Percentiles rank a stretch among this genome's conserved stretches.
Conservation (phyloP, 2,329 filamentous ascomycete genomes). For the Xylariaceae sp. region DNA sequence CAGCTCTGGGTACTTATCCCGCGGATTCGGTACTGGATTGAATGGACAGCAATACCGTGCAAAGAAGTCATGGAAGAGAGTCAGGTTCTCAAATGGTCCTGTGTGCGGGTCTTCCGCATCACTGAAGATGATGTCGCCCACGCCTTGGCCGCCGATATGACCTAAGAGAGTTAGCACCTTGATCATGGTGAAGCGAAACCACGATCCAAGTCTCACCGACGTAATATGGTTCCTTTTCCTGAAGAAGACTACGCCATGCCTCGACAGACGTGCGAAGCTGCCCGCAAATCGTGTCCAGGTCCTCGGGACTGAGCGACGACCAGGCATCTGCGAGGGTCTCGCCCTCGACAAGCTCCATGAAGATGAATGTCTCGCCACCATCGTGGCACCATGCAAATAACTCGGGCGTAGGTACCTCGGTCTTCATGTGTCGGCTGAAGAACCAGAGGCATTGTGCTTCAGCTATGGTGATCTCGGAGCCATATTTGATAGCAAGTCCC, state of each 20-base stretch:
- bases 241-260: slow-evolving; percentile 9
- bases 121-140: slow-evolving; percentile 12
- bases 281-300: slow-evolving; percentile 6
- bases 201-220: too few species aligned
- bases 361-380: slow-evolving; percentile 12
- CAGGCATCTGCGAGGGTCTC: slow-evolving; percentile 10
- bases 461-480: slow-evolving; percentile 10
- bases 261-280: slow-evolving; percentile 8
- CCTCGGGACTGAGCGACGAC: slow-evolving; percentile 7
- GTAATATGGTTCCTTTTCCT: slow-evolving; percentile 9
- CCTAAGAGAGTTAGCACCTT: too few species aligned
- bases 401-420: slow-evolving; percentile 9
- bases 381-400: slow-evolving; percentile 10
- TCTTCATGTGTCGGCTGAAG: slow-evolving; percentile 10
- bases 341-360: slow-evolving; percentile 11
- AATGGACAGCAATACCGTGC: slow-evolving; percentile 5
- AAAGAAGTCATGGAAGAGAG: slow-evolving; percentile 12
- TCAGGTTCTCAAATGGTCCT: slow-evolving; percentile 11
- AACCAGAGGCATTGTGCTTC: slow-evolving; percentile 13
- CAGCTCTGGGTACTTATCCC: slow-evolving; percentile 7
- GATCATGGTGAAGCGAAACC: too few species aligned
- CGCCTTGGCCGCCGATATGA: slow-evolving; percentile 13
- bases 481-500: slow-evolving; percentile 13
- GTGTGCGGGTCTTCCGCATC: slow-evolving; percentile 6
- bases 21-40: slow-evolving; percentile 6